phyloP scores from a whole-genome alignment of 2,329 filamentous ascomycete genomes.

The Sporothrix luriei region DNA sequence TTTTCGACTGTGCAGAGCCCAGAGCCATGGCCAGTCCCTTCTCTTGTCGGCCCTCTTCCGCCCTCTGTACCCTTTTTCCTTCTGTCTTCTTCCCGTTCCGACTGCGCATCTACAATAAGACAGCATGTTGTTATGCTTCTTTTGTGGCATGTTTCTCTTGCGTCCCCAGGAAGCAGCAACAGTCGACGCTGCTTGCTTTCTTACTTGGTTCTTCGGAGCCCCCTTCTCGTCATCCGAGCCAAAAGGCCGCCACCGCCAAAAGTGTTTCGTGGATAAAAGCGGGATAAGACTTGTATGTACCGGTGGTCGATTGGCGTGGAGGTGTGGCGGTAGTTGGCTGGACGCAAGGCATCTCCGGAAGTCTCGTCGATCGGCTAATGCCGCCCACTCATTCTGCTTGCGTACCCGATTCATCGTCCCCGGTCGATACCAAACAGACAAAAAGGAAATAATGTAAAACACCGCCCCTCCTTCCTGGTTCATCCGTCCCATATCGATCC shows the following conservation, averaged over 20 bases:
- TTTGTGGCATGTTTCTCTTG: conserved; percentile 7
- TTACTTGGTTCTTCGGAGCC: neutral
- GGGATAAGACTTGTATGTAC: conserved; percentile 22
- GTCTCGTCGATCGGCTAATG: neutral
- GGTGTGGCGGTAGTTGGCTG: conserved; percentile 5
- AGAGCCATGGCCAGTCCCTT: neutral
- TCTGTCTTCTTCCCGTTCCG: conserved; percentile 23
- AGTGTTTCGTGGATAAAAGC: neutral
- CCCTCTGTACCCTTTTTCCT: conserved; percentile 15
- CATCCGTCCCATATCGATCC: conserved; percentile 3
- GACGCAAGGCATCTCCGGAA: conserved; percentile 17
- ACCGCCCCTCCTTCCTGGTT: conserved; percentile 4
- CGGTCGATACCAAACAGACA: neutral
- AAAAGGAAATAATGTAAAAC: conserved; percentile 10
- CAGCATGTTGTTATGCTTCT: conserved; percentile 15
- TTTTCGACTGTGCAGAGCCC: neutral
- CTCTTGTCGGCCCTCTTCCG: conserved; percentile 11
- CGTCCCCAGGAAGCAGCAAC: neutral
- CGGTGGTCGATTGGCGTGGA: conserved; percentile 11
- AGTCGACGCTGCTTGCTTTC: conserved; percentile 5
- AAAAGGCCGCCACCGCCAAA: conserved; percentile 17
- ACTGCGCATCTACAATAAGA: conserved; percentile 18
- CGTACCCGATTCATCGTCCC: neutral
- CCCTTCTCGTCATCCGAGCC: conserved; percentile 19
- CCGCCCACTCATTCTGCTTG: neutral